A percentile compares a stretch with the other conserved stretches of the same genome.
Conservation (phyloP, 352 stramenopile species). For the Globisporangium radiosum region DNA sequence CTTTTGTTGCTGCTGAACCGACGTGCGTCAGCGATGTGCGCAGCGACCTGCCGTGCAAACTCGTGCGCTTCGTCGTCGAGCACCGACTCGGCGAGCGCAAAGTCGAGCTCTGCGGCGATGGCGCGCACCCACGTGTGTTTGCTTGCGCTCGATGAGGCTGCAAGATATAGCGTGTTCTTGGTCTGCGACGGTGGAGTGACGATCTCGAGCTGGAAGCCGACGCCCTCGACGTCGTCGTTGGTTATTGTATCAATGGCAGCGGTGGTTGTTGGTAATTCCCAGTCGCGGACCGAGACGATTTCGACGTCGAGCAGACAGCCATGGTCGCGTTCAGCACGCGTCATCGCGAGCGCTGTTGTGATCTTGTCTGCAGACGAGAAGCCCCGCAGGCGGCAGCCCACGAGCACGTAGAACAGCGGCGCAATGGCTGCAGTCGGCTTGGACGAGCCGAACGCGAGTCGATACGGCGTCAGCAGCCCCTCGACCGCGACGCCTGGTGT, state of each 20-base stretch:
- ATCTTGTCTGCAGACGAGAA: slow-evolving; percentile 20
- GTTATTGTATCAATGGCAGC: background rate
- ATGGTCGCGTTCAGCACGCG: background rate
- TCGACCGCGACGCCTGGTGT: slow-evolving; percentile 39
- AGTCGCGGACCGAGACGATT: slow-evolving; percentile 35
- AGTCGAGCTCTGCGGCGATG: slow-evolving; percentile 54
- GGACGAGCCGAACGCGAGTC: slow-evolving; percentile 10
- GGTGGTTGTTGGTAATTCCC: slow-evolving; percentile 18
- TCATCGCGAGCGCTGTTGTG: background rate
- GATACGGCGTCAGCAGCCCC: slow-evolving; percentile 37
- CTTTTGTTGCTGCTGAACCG: background rate
- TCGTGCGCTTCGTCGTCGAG: slow-evolving; percentile 46
- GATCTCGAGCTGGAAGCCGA: slow-evolving; percentile 34
- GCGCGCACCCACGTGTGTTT: slow-evolving; percentile 52
- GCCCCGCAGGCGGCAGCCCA: slow-evolving; percentile 21
- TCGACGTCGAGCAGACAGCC: slow-evolving; percentile 24
- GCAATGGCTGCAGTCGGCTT: background rate
- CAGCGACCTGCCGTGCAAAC: slow-evolving; percentile 47
- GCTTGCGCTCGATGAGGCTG: slow-evolving; percentile 18
- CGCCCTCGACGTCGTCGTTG: slow-evolving; percentile 18
- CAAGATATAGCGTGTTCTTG: slow-evolving; percentile 26
- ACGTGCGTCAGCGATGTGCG: slow-evolving; percentile 19
- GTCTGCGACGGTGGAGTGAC: slow-evolving; percentile 6
- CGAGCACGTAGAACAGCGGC: slow-evolving; percentile 31
- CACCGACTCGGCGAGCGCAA: slow-evolving; percentile 46